These are phyloP conservation scores for Neonectria ditissima DNA, from an alignment of 2,329 filamentous ascomycete species.

Conservation along the genomic window DNA sequence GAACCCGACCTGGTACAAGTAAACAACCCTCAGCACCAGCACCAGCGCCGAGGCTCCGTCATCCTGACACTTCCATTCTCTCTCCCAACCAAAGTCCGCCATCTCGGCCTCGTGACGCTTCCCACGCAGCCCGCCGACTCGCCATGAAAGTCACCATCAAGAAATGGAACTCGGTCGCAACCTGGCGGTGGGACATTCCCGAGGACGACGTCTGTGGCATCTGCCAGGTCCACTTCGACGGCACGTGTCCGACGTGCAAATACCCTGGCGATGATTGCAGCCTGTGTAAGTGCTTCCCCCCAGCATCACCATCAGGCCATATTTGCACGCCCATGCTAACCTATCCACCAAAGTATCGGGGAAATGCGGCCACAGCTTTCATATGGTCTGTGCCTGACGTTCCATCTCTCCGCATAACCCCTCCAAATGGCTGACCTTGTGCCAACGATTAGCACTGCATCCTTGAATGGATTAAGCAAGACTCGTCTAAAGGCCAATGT, in stretches of 20 bases:
- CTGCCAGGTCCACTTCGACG: slow-evolving; percentile 97
- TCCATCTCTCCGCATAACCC: slow-evolving; percentile 14
- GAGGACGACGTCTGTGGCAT: slow-evolving; percentile 99
- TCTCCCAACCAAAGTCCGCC: slow-evolving; percentile 4
- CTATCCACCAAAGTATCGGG: slow-evolving; percentile 77
- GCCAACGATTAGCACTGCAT: slow-evolving; percentile 82
- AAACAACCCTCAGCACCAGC: too few species aligned
- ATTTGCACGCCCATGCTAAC: slow-evolving; percentile 32
- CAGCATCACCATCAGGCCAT: slow-evolving; percentile 30
- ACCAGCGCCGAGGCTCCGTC: too few species aligned
- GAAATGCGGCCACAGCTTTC: slow-evolving; percentile 97
- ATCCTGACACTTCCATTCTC: slow-evolving; percentile 30
- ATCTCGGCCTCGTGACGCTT: slow-evolving; percentile 27
- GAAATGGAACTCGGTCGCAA: slow-evolving; percentile 93
- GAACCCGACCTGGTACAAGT: slow-evolving; percentile 17
- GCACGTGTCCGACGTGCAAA: slow-evolving; percentile 97
- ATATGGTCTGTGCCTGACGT: slow-evolving; percentile 75
- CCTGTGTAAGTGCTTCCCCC: slow-evolving; percentile 72
- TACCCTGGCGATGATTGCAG: slow-evolving; percentile 97
- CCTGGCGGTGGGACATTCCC: slow-evolving; percentile 97
- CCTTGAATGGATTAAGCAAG: slow-evolving; percentile 94
- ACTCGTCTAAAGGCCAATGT: slow-evolving; percentile 91
- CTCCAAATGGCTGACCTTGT: slow-evolving; percentile 34
- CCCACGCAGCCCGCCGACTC: slow-evolving; percentile 13
- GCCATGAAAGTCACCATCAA: slow-evolving; percentile 95